Evolutionary conservation across 1,139 yeast species (phyloP).

Genomic region (Candida sanyaensis): DNA sequence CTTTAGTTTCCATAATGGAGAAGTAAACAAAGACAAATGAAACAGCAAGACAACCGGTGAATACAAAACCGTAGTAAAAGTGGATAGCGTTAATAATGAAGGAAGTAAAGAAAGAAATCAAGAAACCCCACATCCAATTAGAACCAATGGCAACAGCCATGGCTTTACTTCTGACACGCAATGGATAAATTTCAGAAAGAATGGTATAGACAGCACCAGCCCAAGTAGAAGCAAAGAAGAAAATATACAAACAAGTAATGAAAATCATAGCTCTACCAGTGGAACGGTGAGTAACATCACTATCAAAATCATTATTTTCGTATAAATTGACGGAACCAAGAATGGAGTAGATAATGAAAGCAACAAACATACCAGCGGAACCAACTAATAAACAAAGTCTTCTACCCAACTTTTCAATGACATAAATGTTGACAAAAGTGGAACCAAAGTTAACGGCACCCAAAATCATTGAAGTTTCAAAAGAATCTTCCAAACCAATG

Average conservation of each 20-base stretch:
- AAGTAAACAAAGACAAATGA: constrained; percentile 58
- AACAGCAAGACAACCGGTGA: constrained; percentile 65
- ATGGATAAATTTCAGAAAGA: constrained; percentile 76
- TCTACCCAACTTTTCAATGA: constrained; percentile 72
- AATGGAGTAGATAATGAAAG: constrained; percentile 60
- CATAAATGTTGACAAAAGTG: constrained; percentile 64
- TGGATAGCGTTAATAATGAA: constrained; percentile 54
- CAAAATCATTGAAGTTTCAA: constrained; percentile 71
- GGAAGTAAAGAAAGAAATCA: constrained; percentile 73
- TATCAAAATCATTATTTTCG: constrained; percentile 41
- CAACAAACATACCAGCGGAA: constrained; percentile 51
- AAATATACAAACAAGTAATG: constrained; percentile 73
- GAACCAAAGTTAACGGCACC: constrained; percentile 79
- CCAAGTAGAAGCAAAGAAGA: constrained; percentile 85
- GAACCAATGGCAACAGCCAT: constrained; percentile 75
- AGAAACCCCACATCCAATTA: constrained; percentile 81
- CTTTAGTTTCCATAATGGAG: constrained; percentile 66
- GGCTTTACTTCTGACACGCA: constrained; percentile 77
- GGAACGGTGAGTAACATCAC: constrained; percentile 19
- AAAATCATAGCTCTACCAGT: constrained; percentile 77
- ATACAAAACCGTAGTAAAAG: constrained; percentile 68
- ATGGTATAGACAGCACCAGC: constrained; percentile 81
- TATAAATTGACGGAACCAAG: constrained; percentile 61
- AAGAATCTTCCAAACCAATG: constrained; percentile 72
- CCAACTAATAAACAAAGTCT: constrained; percentile 60